Percentiles rank a stretch among this genome's conserved stretches.
Evolutionary conservation across 75 land plant genomes (phyloP).

Genomic region (Picea glauca): DNA sequence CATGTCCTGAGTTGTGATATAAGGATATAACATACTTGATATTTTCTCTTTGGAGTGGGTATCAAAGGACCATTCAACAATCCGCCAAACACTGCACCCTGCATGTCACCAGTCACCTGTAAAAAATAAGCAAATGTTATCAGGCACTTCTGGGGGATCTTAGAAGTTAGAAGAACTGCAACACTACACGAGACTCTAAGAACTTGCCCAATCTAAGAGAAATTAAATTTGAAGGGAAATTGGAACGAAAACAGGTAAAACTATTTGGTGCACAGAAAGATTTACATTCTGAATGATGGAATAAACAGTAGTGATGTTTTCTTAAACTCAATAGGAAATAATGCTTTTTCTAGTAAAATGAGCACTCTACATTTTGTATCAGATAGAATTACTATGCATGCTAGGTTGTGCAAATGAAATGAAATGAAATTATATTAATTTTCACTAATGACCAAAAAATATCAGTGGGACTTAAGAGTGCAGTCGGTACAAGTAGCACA

Average conservation of each 20-base stretch:
- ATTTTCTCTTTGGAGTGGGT: slow-evolving; percentile 84
- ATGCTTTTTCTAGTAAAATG: no score
- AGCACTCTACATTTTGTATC: no score
- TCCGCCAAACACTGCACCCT: slow-evolving; percentile 95
- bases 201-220: not conserved
- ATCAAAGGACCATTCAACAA: slow-evolving; percentile 76
- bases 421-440: no score
- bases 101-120: slow-evolving; percentile 75
- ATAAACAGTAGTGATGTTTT: not conserved
- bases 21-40: slow-evolving; percentile 49
- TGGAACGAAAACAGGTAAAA: not conserved
- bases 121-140: not conserved
- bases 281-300: not conserved
- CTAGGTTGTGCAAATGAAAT: no score
- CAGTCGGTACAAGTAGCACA: no score
- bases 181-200: not conserved
- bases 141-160: not conserved
- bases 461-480: no score
- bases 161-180: not conserved
- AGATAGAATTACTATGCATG: no score
- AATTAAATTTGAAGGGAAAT: not conserved
- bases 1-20: not conserved
- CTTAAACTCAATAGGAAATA: no score
- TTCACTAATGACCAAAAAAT: no score
- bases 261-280: not conserved